Conservation (phyloP, 73 alveolate genomes). For the Blepharisma stoltei region DNA sequence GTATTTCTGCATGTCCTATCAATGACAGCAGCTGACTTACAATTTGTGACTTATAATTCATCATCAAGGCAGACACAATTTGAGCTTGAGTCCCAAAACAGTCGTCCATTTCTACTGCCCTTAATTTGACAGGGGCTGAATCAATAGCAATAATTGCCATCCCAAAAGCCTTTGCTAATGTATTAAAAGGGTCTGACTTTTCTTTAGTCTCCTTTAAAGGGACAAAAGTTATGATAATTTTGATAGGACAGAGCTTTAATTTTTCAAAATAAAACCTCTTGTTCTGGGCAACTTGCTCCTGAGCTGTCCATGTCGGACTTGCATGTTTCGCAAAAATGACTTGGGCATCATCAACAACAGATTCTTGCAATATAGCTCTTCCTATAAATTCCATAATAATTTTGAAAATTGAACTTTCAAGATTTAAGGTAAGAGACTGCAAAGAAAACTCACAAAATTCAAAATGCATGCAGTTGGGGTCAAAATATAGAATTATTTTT, state of each 20-base stretch:
- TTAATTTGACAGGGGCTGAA: constrained; percentile 70
- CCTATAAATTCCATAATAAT: background rate
- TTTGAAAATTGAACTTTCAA: background rate
- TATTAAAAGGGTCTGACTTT: constrained; percentile 32
- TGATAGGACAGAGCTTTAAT: constrained; percentile 18
- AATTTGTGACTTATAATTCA: constrained; percentile 63
- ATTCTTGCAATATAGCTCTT: background rate
- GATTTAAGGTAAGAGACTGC: background rate
- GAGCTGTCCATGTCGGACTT: constrained; percentile 18
- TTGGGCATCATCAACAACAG: background rate
- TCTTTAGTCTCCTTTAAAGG: constrained; percentile 29
- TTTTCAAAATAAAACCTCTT: constrained; percentile 11
- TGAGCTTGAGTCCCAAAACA: constrained; percentile 61
- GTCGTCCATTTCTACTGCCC: constrained; percentile 62
- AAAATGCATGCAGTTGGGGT: background rate
- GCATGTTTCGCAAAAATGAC: background rate
- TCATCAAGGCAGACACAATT: constrained; percentile 41
- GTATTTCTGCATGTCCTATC: constrained; percentile 76
- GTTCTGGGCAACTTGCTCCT: background rate
- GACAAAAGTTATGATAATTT: background rate
- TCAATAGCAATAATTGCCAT: constrained; percentile 70
- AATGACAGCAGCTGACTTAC: constrained; percentile 46
- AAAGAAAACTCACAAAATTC: constrained; percentile 12
- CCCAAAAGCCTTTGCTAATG: constrained; percentile 61
- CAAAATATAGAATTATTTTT: background rate